Evolutionary conservation across 2,329 filamentous ascomycete species (phyloP), one percentile per base, ranked within the genome.

Genomic region (Cladobotryum mycophilum): DNA sequence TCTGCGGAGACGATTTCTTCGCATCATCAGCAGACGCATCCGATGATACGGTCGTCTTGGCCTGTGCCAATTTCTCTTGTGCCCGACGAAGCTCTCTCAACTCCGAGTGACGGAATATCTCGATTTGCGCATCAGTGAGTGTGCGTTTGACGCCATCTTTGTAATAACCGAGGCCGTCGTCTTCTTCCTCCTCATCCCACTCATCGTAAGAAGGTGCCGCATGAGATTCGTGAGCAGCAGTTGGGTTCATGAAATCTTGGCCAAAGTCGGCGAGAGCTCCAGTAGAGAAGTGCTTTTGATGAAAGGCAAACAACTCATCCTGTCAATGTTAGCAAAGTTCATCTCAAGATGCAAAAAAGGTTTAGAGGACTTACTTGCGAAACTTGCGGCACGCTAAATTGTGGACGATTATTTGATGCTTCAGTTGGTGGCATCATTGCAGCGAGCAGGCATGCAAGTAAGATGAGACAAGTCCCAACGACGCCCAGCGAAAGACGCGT

Each of bases 81-180:
- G 76, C 72, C 55, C 81, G 80, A 22, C 88, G 72, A 37, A 95
- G 72, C 12, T 80, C 70, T 62, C 93, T 84, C 18, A 95, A 79
- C 67, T 97, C 92, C 2, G 88, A 92, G 64, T 95, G 89, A 54
- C 91, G 80, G 65, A 96, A 96, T 54, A 96, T 92, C 48, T 82
- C 81, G 58, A 96, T 89, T 71, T 96, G 88, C 59, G 90, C 88
- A 62, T 96, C 88, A 9, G 91, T 96, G 60, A 97, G 75, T 15
- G 90, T 96, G 38, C 92, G 85, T 65, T 93, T 93, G 54, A 84
- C 81, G 3, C 92, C 91, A 62, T 97, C 91, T 1, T 80, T 69
- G 59, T 97, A 97, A 67, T 89, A 92, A 15, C 90, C 92, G 14
- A 96, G 73, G 1, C 72, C 81, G 61, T 88, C 86, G 37, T 84